Percentiles rank a stretch among this genome's conserved stretches.
Conservation (phyloP, 1,284 basidiomycete genomes). For the Puccinia triticina region DNA sequence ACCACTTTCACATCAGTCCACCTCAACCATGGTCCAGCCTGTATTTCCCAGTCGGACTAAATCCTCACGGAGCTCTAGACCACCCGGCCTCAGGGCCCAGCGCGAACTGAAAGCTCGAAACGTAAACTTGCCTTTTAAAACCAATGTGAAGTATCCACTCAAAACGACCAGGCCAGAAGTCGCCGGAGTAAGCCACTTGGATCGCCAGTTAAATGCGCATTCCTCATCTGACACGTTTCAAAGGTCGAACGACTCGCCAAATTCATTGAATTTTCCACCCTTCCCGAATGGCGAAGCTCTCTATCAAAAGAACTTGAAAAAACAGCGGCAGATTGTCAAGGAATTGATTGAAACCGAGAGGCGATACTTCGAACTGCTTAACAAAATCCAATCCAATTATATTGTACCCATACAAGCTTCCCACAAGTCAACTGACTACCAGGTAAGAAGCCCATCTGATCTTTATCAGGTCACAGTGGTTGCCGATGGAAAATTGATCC, state of each 20-base stretch:
- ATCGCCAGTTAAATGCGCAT: neutral
- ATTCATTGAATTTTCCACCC: neutral
- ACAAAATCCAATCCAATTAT: conserved; percentile 68
- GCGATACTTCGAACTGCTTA: conserved; percentile 75
- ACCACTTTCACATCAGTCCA: neutral
- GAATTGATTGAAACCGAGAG: conserved; percentile 80
- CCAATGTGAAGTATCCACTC: conserved; percentile 17
- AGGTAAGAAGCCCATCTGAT: conserved; percentile 11
- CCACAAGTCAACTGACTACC: conserved; percentile 24
- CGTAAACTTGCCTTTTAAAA: conserved; percentile 29
- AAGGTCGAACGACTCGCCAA: neutral
- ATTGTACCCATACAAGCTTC: conserved; percentile 41
- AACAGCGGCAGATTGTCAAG: conserved; percentile 68
- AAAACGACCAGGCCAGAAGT: neutral
- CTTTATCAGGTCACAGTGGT: neutral
- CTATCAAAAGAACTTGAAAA: conserved; percentile 57
- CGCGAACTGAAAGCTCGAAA: conserved; percentile 7
- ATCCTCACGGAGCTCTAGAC: neutral
- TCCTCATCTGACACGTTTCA: neutral
- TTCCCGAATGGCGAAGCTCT: neutral
- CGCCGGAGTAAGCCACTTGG: neutral
- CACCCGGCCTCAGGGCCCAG: neutral
- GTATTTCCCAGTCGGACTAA: neutral
- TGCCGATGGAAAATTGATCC: neutral
- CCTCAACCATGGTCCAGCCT: neutral